Evolutionary conservation across 78 protist species (phyloP), one percentile per base, ranked within the genome.

Genomic region (Planoprotostelium fungivorum): DNA sequence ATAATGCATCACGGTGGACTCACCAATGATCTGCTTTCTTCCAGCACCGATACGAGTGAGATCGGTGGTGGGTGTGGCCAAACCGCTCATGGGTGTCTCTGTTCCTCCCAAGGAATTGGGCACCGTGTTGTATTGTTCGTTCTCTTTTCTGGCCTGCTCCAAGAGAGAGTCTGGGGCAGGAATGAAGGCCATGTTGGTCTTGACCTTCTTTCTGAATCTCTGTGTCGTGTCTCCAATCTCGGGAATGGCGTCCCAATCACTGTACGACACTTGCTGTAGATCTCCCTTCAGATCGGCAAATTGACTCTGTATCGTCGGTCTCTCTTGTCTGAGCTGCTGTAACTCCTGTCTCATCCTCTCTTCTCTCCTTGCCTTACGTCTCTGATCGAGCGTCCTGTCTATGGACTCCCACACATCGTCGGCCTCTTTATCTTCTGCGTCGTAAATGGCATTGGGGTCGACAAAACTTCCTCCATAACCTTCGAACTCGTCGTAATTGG

Each of bases 371-470:
- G 51, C 63, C 36, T 90, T 94, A 37, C 97, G 63, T 63, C 97
- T 51, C 34, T 83, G 63, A 91, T 94, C 97, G 97, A 96, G 94
- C 84, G 90, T 51, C 85, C 38, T 37, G 83, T 96, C 97, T 0
- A 96, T 35, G 23, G 86, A 36, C 34, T 90, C 95, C 93, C 94
- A 97, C 1, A 96, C 63, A 0, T 63, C 88, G 39, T 97, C 99
- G 0, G 99, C 98, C 37, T 95, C 99, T 25, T 84, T 51, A 87
- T 97, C 99, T 0, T 95, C 98, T 0, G 35, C 91, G n/a, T 97
- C 99, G 88, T 94, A 97, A 29, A 87, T 63, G 31, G 84, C 84
- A n/a, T 35, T 39, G 25, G 94, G 87, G 89, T 87, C 88, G 39
- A 94, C 86, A 29, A 97, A 91, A 1, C 91, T 73, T 34, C 92